Conservation (phyloP, 2,329 filamentous ascomycete genomes). For the Leptosphaerulina australis region DNA sequence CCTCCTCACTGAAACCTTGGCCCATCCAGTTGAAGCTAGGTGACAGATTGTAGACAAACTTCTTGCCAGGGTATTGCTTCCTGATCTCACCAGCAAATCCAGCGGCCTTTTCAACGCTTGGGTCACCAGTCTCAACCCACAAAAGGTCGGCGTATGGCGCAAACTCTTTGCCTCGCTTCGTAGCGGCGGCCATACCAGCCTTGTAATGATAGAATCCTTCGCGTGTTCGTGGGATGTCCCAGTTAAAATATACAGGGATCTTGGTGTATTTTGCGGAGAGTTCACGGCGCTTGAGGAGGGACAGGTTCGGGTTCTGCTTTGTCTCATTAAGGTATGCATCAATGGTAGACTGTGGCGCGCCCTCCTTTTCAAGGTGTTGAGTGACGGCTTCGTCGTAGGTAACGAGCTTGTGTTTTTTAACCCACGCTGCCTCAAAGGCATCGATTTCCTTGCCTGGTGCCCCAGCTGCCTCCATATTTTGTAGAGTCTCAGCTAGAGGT, state of each 20-base stretch:
- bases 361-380: conserved; percentile 71
- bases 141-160: conserved; percentile 91
- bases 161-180: conserved; percentile 90
- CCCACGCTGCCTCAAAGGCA: conserved; percentile 83
- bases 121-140: conserved; percentile 96
- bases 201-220: conserved; percentile 94
- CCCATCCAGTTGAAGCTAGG: conserved; percentile 99
- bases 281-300: conserved; percentile 75
- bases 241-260: conserved; percentile 78
- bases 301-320: conserved; percentile 70
- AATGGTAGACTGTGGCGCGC: conserved; percentile 67
- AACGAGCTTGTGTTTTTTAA: conserved; percentile 81
- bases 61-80: conserved; percentile 73
- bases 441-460: conserved; percentile 82
- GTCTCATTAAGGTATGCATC: conserved; percentile 70
- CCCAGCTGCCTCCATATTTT: conserved; percentile 84
- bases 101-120: conserved; percentile 76
- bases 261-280: conserved; percentile 72
- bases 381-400: conserved; percentile 92
- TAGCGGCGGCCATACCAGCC: conserved; percentile 82
- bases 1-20: conserved; percentile 84
- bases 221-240: conserved; percentile 89
- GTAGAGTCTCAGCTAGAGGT: conserved; percentile 84
- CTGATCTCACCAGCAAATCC: conserved; percentile 80
- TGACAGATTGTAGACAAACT: conserved; percentile 93